Evolutionary conservation across 106 monocot genomes (phyloP).

Genomic region (Acanthochlamys bracteata): DNA sequence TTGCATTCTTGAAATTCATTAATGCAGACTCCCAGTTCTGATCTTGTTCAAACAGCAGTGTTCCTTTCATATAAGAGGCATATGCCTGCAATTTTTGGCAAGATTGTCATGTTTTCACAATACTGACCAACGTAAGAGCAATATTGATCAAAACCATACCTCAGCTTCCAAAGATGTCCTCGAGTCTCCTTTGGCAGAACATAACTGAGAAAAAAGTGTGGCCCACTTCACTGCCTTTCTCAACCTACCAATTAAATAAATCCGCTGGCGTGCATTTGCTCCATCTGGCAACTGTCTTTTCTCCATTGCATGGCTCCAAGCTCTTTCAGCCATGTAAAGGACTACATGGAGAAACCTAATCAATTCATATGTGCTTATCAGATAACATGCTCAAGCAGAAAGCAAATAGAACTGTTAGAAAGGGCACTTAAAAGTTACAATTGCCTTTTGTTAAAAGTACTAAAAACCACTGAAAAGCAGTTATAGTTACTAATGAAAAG

Average conservation of each 20-base stretch:
- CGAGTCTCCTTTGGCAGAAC: slow-evolving; percentile 75
- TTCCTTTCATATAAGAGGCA: slow-evolving; percentile 97
- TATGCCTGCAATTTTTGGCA: slow-evolving; percentile 62
- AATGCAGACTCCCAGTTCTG: slow-evolving; percentile 80
- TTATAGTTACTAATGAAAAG: too few relatives aligned
- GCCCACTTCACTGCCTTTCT: slow-evolving; percentile 99
- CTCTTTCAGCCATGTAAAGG: slow-evolving; percentile 94
- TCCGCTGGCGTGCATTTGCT: slow-evolving; percentile 74
- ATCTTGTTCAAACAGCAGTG: slow-evolving; percentile 93
- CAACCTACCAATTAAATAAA: slow-evolving; percentile 85
- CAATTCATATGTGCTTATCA: neutral
- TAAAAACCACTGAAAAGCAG: too few relatives aligned
- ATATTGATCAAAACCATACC: slow-evolving; percentile 17
- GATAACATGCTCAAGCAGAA: too few relatives aligned
- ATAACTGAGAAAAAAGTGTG: slow-evolving; percentile 77
- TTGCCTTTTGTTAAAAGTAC: too few relatives aligned
- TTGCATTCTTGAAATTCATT: slow-evolving; percentile 86
- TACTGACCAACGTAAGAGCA: neutral
- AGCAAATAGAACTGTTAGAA: neutral
- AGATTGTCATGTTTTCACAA: neutral
- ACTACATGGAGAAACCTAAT: slow-evolving; percentile 90
- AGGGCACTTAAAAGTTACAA: too few relatives aligned
- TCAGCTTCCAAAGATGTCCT: slow-evolving; percentile 97
- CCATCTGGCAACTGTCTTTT: slow-evolving; percentile 92
- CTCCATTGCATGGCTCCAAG: slow-evolving; percentile 99